A percentile compares a stretch with the other conserved stretches of the same genome.
Evolutionary conservation across 192 early-diverging fungal genomes (phyloP).

Genomic region (Rhizoclosmatium globosum): DNA sequence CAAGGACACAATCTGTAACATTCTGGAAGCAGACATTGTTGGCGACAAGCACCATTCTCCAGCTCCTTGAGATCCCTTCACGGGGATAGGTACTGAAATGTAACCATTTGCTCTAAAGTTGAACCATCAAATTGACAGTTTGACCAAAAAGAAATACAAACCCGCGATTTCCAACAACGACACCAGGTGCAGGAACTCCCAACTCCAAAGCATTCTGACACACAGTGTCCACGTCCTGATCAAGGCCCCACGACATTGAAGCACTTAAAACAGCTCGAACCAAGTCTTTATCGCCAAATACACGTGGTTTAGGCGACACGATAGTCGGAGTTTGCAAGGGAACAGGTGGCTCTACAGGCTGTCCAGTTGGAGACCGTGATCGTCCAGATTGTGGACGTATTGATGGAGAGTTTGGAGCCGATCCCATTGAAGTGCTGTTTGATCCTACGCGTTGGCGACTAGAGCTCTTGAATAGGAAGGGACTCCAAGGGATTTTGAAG

Average conservation of each 20-base stretch:
- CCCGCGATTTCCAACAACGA: conserved; percentile 26
- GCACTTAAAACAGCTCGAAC: conserved; percentile 34
- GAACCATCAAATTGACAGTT: background rate
- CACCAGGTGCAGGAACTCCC: background rate
- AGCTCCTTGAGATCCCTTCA: conserved; percentile 7
- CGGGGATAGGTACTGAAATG: conserved; percentile 68
- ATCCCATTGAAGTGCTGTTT: background rate
- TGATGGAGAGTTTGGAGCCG: background rate
- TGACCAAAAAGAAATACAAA: conserved; percentile 15
- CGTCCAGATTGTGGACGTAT: background rate
- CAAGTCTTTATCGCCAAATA: conserved; percentile 9
- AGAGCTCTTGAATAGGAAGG: background rate
- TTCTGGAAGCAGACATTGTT: conserved; percentile 68
- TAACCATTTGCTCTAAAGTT: conserved; percentile 67
- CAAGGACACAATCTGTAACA: conserved; percentile 72
- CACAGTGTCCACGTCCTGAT: conserved; percentile 55
- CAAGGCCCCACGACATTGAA: conserved; percentile 65
- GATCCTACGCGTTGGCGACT: background rate
- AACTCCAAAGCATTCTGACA: conserved; percentile 42
- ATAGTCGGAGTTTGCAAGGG: background rate
- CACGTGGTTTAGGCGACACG: conserved; percentile 1
- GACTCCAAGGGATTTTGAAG: background rate
- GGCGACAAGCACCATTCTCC: conserved; percentile 69
- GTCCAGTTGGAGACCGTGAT: background rate
- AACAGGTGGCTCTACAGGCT: background rate